Conservation (phyloP, 495 filamentous ascomycete species). For the Baudoinia panamericana region DNA sequence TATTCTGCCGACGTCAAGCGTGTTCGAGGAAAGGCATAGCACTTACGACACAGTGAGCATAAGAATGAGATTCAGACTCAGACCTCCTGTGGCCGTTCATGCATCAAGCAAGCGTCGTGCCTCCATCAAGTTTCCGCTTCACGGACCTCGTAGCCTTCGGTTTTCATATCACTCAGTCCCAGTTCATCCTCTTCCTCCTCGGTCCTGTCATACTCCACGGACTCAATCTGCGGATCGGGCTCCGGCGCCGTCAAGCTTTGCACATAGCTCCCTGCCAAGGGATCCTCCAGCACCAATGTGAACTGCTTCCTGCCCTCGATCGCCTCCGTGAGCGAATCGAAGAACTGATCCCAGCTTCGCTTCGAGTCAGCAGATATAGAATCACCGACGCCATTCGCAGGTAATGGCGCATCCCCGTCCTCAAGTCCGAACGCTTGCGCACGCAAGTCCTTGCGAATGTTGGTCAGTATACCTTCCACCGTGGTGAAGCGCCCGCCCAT, state of each 20-base stretch:
- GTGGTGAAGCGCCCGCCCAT: slow-evolving; percentile 96
- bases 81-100: too few species aligned
- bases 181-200: slow-evolving; percentile 85
- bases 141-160: slow-evolving; percentile 74
- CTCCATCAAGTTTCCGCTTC: too few species aligned
- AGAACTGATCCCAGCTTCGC: slow-evolving; percentile 68
- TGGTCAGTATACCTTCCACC: slow-evolving; percentile 84
- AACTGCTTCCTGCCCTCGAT: slow-evolving; percentile 75
- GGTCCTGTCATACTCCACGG: slow-evolving; percentile 77
- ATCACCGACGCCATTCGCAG: slow-evolving; percentile 48
- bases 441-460: slow-evolving; percentile 78
- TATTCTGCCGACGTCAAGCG: too few species aligned
- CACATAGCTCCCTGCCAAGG: slow-evolving; percentile 81
- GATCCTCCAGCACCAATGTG: slow-evolving; percentile 75
- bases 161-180: slow-evolving; percentile 83
- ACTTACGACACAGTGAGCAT: too few species aligned
- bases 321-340: slow-evolving; percentile 56
- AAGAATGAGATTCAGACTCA: too few species aligned
- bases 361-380: slow-evolving; percentile 51
- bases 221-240: slow-evolving; percentile 64
- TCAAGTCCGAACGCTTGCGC: slow-evolving; percentile 55
- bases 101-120: too few species aligned
- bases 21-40: too few species aligned
- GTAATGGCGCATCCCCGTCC: slow-evolving; percentile 40
- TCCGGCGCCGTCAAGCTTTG: slow-evolving; percentile 66